These are phyloP conservation scores for Brachypodium distachyon DNA, from an alignment of 202 grass and related monocot species.

Conservation along the genomic window DNA sequence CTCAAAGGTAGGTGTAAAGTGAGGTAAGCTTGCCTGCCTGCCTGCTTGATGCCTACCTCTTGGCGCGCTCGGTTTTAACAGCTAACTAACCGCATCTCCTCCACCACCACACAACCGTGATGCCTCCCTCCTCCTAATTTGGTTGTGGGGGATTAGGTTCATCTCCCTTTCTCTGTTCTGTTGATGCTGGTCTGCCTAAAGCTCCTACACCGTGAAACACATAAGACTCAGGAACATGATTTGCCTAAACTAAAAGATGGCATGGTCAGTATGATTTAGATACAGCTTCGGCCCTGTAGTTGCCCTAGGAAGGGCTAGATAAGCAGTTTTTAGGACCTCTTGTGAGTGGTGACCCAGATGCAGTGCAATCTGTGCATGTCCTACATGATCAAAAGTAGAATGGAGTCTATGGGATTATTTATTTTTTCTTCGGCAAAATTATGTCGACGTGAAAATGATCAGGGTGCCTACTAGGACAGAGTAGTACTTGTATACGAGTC, in stretches of 20 bases:
- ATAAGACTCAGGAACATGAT: not conserved
- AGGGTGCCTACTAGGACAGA: not conserved
- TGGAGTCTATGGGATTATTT: not conserved
- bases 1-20: conserved; percentile 77
- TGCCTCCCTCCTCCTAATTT: conserved; percentile 10
- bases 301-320: not conserved
- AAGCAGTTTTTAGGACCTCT: not conserved
- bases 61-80: conserved; percentile 18
- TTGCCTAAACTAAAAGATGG: not conserved
- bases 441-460: conserved; percentile 17
- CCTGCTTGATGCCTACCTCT: conserved; percentile 21
- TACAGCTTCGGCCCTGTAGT: not conserved
- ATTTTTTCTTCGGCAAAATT: not conserved
- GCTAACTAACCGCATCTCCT: conserved; percentile 33
- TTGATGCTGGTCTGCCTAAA: conserved; percentile 1
- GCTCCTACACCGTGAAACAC: not conserved
- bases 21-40: conserved; percentile 29
- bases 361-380: not conserved
- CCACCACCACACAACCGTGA: conserved; percentile 9
- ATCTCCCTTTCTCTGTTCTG: not conserved
- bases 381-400: not conserved
- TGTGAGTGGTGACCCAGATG: not conserved
- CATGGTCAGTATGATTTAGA: not conserved
- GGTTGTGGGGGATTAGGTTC: conserved; percentile 15
- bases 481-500: conserved; percentile 21